Base-by-base conservation (phyloP, 352 stramenopile genomes). In the Bremia lactucae region DNA sequence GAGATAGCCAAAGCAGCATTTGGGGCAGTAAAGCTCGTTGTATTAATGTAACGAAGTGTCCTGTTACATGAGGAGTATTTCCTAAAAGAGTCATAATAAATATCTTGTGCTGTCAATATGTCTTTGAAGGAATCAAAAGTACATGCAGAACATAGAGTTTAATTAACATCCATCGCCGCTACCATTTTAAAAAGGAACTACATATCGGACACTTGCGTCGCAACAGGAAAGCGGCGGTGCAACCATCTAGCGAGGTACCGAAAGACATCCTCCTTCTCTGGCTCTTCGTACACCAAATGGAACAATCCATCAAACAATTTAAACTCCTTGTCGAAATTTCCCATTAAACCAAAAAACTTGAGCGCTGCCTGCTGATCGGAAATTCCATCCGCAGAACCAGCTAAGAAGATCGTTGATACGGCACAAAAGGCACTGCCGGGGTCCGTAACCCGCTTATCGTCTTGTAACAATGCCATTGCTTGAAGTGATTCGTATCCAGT, bases 241-340 rank as follows among this genome's bases (percentile, higher is more conserved):
- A 71, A 36, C 61, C 71, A 83, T 29, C 67, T 52, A 2, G 41
- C 49, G 29, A 76, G 49, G 28, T 72, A 59, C 26, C 55, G 49
- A 2, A 79, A 54, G 21, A 83, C 71, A 26, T 61, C 40, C 13
- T 79, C 65, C 14, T 59, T 60, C 44, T 81, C 68, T 2, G 65
- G 65, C 16, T 81, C 71, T 25, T 81, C 58, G 34, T 73, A 83
- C 24, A 81, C 49, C 24, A 68, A 59, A 61, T 83, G 68, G 39
- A 56, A 80, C 2, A 77, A 47, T 4, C 65, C 71, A 2, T 68
- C 55, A 48, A 77, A 83, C 21, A 74, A 42, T 34, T 78, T 78
- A 28, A 79, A 72, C 31, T 72, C 50, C 52, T 80, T 83, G 56
- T 83, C 66, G 10, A 59, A 50, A 41, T 65, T 76, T 22, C 43